These are phyloP conservation scores for Heliamphora exappendiculata DNA, from an alignment of 148 eudicot genomes.

Conservation along the genomic window DNA sequence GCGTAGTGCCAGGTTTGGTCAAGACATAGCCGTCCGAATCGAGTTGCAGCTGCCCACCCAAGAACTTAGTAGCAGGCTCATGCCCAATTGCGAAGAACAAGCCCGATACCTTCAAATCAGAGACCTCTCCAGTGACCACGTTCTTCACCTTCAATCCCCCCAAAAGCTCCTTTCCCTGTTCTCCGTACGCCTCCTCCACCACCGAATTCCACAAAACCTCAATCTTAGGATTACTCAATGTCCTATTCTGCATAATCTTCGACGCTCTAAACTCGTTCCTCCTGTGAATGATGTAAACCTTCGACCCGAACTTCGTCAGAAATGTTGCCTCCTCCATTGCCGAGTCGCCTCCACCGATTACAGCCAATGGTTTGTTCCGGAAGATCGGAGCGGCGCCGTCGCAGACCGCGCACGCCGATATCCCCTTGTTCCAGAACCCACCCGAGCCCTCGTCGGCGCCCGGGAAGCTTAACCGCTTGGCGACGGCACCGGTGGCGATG, in stretches of 20 bases:
- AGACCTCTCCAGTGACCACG: conserved; percentile 50
- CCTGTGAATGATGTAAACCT: conserved; percentile 71
- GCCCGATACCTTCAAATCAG: conserved; percentile 56
- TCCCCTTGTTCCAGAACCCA: conserved; percentile 65
- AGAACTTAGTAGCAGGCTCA: conserved; percentile 79
- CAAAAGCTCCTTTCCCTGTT: conserved; percentile 29
- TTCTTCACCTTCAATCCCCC: conserved; percentile 76
- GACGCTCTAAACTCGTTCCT: conserved; percentile 76
- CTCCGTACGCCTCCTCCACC: conserved; percentile 67
- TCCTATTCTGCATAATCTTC: conserved; percentile 76
- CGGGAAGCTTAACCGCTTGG: conserved; percentile 45
- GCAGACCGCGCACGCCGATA: conserved; percentile 64
- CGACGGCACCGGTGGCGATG: conserved; percentile 80
- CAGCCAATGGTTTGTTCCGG: conserved; percentile 45
- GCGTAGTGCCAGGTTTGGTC: conserved; percentile 59
- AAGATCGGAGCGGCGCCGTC: conserved; percentile 64
- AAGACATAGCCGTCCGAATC: conserved; percentile 73
- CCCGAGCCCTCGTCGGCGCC: conserved; percentile 39
- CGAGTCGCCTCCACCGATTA: conserved; percentile 66
- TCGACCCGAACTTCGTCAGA: conserved; percentile 55
- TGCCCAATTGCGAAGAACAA: conserved; percentile 90
- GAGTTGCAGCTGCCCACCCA: conserved; percentile 69
- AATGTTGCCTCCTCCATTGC: conserved; percentile 66
- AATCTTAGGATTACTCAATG: conserved; percentile 60
- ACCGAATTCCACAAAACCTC: conserved; percentile 80